Conservation (phyloP, 192 early-diverging fungal species). For the Gonapodya prolifera region DNA sequence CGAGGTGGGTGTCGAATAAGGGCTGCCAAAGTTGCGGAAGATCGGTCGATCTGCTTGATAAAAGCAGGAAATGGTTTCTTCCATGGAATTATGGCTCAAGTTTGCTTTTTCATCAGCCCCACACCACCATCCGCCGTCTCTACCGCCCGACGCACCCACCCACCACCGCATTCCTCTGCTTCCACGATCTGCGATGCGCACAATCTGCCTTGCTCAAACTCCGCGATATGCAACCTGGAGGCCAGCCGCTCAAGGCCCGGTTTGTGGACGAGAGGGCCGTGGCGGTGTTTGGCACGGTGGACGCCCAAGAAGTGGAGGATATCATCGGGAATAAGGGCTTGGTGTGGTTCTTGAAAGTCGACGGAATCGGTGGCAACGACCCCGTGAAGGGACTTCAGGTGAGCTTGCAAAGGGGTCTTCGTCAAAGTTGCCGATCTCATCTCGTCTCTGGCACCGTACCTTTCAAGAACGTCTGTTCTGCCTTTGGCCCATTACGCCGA, state of each 20-base stretch:
- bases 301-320: not conserved
- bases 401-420: not conserved
- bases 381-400: not conserved
- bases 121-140: not conserved
- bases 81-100: too few species aligned
- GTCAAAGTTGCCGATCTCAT: not conserved
- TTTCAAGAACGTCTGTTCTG: not conserved
- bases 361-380: not conserved
- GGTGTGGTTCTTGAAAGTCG: not conserved
- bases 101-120: not conserved
- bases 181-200: not conserved
- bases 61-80: too few species aligned
- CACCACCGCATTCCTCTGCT: not conserved
- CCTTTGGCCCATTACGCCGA: not conserved
- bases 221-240: not conserved
- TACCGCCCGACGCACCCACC: not conserved
- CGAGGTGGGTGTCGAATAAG: not conserved
- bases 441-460: not conserved
- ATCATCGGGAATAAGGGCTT: not conserved
- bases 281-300: not conserved
- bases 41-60: too few species aligned
- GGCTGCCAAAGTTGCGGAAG: too few species aligned
- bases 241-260: not conserved
- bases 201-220: not conserved
- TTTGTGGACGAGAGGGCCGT: not conserved